These are phyloP conservation scores for Shiraia sp. DNA, from an alignment of 2,329 filamentous ascomycete genomes.

Conservation along the genomic window DNA sequence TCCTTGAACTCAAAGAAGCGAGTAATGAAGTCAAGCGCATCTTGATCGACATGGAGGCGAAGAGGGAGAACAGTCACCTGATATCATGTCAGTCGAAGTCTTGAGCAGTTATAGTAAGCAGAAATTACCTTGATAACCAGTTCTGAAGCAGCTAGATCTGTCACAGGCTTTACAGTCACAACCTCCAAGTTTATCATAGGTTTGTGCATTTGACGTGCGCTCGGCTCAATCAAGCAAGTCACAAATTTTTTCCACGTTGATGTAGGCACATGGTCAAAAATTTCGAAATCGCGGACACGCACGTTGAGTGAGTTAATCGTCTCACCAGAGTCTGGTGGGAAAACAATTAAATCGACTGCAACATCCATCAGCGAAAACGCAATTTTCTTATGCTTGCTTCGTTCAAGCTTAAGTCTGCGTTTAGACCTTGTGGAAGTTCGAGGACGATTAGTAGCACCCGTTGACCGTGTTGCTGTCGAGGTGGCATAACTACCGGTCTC, in stretches of 20 bases:
- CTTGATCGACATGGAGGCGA: constrained; percentile 92
- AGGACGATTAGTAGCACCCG: constrained; percentile 45
- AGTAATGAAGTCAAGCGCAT: constrained; percentile 94
- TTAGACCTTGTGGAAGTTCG: constrained; percentile 46
- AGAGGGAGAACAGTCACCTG: constrained; percentile 75
- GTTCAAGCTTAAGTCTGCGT: constrained; percentile 70
- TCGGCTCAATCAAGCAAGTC: constrained; percentile 86
- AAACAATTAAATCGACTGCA: constrained; percentile 78
- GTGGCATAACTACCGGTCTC: constrained; percentile 90
- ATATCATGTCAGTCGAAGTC: constrained; percentile 9
- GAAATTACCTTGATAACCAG: constrained; percentile 78
- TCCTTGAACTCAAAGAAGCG: constrained; percentile 99
- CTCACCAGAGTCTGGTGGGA: constrained; percentile 75
- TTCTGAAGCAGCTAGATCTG: constrained; percentile 83
- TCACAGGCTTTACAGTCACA: constrained; percentile 82
- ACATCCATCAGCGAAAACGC: constrained; percentile 90
- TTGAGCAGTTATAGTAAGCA: constrained; percentile 1
- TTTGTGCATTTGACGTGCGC: constrained; percentile 81
- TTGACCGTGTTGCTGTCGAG: constrained; percentile 51
- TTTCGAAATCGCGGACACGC: constrained; percentile 78
- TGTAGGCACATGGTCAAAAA: constrained; percentile 91
- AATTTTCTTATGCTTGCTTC: constrained; percentile 92
- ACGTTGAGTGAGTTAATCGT: constrained; percentile 87
- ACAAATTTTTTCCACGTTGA: constrained; percentile 99
- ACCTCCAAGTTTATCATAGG: constrained; percentile 91